Conservation (phyloP, 1,139 yeast genomes). For the Lizanozyma gosingica region DNA sequence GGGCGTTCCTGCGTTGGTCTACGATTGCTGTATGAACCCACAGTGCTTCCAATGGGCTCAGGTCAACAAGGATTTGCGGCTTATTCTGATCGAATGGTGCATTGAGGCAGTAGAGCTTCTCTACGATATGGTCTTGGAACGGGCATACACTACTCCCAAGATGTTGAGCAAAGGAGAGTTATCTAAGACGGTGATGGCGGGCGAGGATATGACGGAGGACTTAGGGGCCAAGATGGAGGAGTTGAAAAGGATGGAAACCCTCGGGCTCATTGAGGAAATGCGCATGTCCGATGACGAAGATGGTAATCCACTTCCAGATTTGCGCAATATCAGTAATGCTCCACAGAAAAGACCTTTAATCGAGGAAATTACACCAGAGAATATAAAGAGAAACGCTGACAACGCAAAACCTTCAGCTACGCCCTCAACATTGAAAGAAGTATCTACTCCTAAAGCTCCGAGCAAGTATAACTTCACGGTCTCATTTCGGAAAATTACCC, state of each 20-base stretch:
- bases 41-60: conserved; percentile 56
- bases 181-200: conserved; percentile 24
- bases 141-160: conserved; percentile 48
- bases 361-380: conserved; percentile 21
- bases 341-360: conserved; percentile 21
- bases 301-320: conserved; percentile 5
- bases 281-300: conserved; percentile 12
- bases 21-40: conserved; percentile 68
- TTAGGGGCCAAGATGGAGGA: conserved; percentile 24
- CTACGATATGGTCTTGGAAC: conserved; percentile 28
- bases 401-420: not conserved
- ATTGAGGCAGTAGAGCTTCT: conserved; percentile 57
- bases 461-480: not conserved
- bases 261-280: conserved; percentile 33
- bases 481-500: not conserved
- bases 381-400: not conserved
- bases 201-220: conserved; percentile 24
- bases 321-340: conserved; percentile 10
- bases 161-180: conserved; percentile 52
- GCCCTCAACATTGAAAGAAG: not conserved
- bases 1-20: conserved; percentile 54
- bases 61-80: conserved; percentile 39
- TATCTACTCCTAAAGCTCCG: too few relatives aligned
- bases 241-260: conserved; percentile 29
- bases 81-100: conserved; percentile 52